Conservation (phyloP, 73 alveolate species). For the Blepharisma stoltei region DNA sequence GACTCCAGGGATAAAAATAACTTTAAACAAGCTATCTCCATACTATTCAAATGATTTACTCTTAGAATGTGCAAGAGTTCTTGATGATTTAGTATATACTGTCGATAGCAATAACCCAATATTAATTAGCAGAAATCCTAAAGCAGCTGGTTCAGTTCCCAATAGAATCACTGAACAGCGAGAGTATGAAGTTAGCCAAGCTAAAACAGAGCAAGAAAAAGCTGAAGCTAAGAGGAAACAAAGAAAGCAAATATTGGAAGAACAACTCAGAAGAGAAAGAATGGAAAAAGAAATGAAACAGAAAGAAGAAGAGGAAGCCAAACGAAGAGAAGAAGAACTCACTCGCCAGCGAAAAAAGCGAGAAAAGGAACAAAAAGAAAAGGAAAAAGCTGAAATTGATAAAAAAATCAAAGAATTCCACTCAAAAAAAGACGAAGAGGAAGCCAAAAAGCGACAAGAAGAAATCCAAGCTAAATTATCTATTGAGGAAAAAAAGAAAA, state of each 20-base stretch:
- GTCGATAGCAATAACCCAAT: not conserved
- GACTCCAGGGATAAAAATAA: slow-evolving; percentile 2
- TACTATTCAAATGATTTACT: slow-evolving; percentile 4
- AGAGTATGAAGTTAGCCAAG: not conserved
- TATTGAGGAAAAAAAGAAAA: slow-evolving; percentile 11
- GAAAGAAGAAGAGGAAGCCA: slow-evolving; percentile 31
- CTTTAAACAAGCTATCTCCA: not conserved
- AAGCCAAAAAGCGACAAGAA: slow-evolving; percentile 4
- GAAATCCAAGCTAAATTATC: not conserved
- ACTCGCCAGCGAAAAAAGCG: not conserved
- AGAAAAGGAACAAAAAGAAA: slow-evolving; percentile 21
- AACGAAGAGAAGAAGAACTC: slow-evolving; percentile 12
- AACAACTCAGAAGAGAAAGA: not conserved
- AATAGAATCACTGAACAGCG: not conserved
- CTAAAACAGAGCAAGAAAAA: not conserved
- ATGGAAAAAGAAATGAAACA: slow-evolving; percentile 11
- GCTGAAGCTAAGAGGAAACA: slow-evolving; percentile 18
- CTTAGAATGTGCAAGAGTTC: slow-evolving; percentile 23
- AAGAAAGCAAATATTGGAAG: not conserved
- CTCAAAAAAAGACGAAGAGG: slow-evolving; percentile 28
- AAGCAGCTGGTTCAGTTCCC: slow-evolving; percentile 16
- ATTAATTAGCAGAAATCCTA: slow-evolving; percentile 16
- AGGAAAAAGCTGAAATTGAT: slow-evolving; percentile 29
- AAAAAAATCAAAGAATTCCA: slow-evolving; percentile 17
- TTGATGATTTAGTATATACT: slow-evolving; percentile 13